These are phyloP conservation scores for Daldinia vernicosa DNA, from an alignment of 495 filamentous ascomycete species.

Conservation along the genomic window DNA sequence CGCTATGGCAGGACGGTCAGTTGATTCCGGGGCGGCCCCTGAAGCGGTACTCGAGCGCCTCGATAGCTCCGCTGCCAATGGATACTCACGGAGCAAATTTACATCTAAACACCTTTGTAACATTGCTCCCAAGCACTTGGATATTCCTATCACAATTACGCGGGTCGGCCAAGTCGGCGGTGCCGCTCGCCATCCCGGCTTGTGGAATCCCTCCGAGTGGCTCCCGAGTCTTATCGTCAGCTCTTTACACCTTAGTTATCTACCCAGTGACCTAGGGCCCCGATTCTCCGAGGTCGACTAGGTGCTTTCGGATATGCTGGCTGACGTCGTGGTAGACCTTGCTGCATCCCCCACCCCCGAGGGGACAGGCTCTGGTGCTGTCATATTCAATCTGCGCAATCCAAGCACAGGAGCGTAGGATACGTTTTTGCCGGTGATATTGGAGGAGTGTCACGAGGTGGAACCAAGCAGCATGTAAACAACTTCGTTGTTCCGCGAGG, in stretches of 20 bases:
- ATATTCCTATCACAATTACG: conserved; percentile 31
- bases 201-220: conserved; percentile 34
- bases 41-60: conserved; percentile 51
- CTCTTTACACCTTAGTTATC: conserved; percentile 10
- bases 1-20: conserved; percentile 3
- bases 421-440: conserved; percentile 1
- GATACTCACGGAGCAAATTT: conserved; percentile 65
- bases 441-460: no score
- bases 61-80: conserved; percentile 41
- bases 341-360: background rate
- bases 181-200: conserved; percentile 13
- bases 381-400: conserved; percentile 28
- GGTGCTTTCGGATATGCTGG: conserved; percentile 25
- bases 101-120: conserved; percentile 58
- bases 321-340: conserved; percentile 21
- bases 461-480: no score
- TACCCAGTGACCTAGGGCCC: conserved; percentile 20
- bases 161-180: conserved; percentile 46
- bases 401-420: conserved; percentile 7
- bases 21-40: conserved; percentile 47
- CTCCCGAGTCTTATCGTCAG: conserved; percentile 26
- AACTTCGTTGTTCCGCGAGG: no score
- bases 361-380: background rate
- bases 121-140: conserved; percentile 44
- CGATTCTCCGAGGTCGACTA: conserved; percentile 23